A percentile compares a stretch with the other conserved stretches of the same genome.
These are phyloP conservation scores for Yamadazyma friedrichii DNA, from an alignment of 1,139 yeast species.

Conservation along the genomic window DNA sequence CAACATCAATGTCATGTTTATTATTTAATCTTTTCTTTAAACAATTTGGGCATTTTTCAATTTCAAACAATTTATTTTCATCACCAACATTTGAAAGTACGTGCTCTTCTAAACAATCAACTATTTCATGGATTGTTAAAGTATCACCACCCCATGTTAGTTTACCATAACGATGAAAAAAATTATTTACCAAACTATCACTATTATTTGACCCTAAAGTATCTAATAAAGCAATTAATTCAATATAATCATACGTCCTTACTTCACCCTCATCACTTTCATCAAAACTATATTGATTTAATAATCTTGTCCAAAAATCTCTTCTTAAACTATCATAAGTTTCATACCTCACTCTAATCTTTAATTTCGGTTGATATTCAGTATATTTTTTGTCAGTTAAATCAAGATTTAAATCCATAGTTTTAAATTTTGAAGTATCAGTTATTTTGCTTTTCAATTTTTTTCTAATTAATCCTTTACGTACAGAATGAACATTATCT, in stretches of 20 bases:
- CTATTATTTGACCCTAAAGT: conserved; percentile 60
- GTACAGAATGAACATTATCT: conserved; percentile 29
- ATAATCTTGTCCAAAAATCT: conserved; percentile 67
- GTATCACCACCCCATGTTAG: conserved; percentile 56
- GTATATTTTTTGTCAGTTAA: conserved; percentile 32
- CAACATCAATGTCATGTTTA: conserved; percentile 62
- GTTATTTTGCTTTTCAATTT: conserved; percentile 28
- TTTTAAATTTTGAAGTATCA: conserved; percentile 43
- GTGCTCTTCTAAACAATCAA: conserved; percentile 50
- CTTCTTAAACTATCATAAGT: conserved; percentile 65
- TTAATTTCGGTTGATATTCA: conserved; percentile 53
- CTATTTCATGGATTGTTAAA: conserved; percentile 55
- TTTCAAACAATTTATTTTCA: conserved; percentile 48
- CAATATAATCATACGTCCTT: conserved; percentile 46
- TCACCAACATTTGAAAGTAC: conserved; percentile 22
- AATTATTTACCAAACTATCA: conserved; percentile 42
- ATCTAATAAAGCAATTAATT: conserved; percentile 58
- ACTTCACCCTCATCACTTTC: conserved; percentile 36
- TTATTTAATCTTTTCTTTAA: conserved; percentile 56
- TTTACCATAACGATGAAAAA: conserved; percentile 43
- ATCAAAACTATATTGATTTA: conserved; percentile 46
- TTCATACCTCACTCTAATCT: conserved; percentile 62
- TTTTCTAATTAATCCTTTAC: conserved; percentile 28
- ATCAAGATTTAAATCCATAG: conserved; percentile 39
- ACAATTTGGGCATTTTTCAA: conserved; percentile 79